Evolutionary conservation across 345 rosid genomes (phyloP).

Genomic region (rapeseed (Brassica napus)): DNA sequence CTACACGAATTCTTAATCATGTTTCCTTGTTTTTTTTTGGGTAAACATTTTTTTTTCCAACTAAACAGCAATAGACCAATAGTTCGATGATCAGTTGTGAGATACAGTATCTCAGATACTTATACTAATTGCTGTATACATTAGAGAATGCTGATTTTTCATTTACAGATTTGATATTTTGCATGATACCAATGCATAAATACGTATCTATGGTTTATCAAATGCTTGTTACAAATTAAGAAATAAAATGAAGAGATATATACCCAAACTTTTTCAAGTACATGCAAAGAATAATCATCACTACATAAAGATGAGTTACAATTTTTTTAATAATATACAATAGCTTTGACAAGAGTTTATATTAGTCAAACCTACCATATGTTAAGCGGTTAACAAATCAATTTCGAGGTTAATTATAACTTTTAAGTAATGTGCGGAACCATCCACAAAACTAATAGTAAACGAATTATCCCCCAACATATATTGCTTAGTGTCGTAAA

Average conservation of each 20-base stretch:
- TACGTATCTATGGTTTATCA: neutral
- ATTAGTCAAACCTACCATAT: neutral
- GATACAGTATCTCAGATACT: neutral
- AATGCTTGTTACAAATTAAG: neutral
- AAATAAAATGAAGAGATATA: neutral
- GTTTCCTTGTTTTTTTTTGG: neutral
- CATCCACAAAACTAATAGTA: neutral
- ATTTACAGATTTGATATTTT: neutral
- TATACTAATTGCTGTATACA: neutral
- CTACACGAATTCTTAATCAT: neutral
- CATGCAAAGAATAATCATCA: neutral
- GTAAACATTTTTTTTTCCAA: neutral
- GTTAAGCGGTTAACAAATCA: neutral
- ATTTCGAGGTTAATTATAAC: neutral
- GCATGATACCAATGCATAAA: neutral
- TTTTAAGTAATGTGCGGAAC: neutral
- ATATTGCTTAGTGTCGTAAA: neutral
- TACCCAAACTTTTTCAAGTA: neutral
- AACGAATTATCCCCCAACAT: conserved; percentile 5
- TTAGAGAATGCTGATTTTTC: neutral
- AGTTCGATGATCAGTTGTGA: neutral
- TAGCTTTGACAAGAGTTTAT: neutral
- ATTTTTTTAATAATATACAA: neutral
- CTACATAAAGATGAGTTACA: neutral
- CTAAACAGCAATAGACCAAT: neutral